Base-by-base conservation (phyloP, 192 early-diverging fungal species). In the Paraglomus brasilianum region DNA sequence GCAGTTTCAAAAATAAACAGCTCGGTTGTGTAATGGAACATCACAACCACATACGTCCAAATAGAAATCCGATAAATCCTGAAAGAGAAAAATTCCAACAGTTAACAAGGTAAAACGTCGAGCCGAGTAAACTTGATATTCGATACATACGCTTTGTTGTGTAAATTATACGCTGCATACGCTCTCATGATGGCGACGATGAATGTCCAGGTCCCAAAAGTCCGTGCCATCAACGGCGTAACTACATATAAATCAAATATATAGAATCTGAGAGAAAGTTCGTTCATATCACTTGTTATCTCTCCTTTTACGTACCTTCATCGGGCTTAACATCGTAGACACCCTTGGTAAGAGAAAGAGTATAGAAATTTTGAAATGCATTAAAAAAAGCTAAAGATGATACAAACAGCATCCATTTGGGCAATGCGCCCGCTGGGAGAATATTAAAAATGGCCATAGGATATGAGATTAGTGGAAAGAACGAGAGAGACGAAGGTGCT, bases 131-230 rank as follows among this genome's bases (percentile, higher is more conserved):
- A 14, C 14, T 14, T 15, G 15, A 47, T 17, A 2, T 48, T 13
- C 1, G 76, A 66, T 7, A 83, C 85, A 67, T 78, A 91, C 90
- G 74, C 77, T 57, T 77, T 69, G 62, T 93, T 80, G 69, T 80
- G 74, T 65, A 98, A 86, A 79, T 96, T 88, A 72, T 88, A 96
- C 14, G 93, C 91, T 65, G 87, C 85, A 77, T 94, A 90, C 69
- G 95, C 82, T 30, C 95, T 89, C 58, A 98, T 77, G 43, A 94
- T 80, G 2, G 84, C 88, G 17, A 88, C 89, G 19, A 90, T 84
- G 67, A 91, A 81, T 0, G 95, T 96, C 94, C 94, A 98, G 21
- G 87, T 80, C 6, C 91, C 95, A 86, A 95, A 93, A 53, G 93
- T 77, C 40, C 93, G 89, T 41, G 89, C 85, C 19, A 87, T 85